Base-by-base conservation (phyloP, 768 basidiomycete species). In the Hygrophoropsis aurantiaca region DNA sequence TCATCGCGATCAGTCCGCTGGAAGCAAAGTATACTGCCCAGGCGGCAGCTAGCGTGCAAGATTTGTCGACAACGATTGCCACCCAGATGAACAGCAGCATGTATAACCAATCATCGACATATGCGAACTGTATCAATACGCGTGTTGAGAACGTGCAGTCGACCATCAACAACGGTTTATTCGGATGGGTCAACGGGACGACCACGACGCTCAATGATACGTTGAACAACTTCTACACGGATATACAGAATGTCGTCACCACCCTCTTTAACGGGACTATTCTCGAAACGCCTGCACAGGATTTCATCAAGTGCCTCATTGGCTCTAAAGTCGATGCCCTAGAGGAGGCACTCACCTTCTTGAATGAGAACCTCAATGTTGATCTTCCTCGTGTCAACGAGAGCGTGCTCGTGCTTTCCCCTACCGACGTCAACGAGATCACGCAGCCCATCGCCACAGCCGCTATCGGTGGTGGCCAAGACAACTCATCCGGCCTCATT, bases 141-240 rank as follows among this genome's bases (percentile, higher is more conserved):
- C 86, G 81, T 24, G 81, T 97, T 18, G 77, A 80, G 40, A 56
- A 56, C 26, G 74, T 91, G 40, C 90, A 98, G 69, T 74, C 72
- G 32, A 79, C 81, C 5, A 80, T 98, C 66, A 91, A 97, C 62
- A 71, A 90, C 33, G 88, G 87, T 20, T 68, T 98, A 38, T 95
- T 98, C 52, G 93, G 94, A 9, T 98, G 94, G 94, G 85, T 98
- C 40, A 93, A 97, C 57, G 78, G 74, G 15, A 95, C 95, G 7
- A 95, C 93, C 1, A 83, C 81, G 3, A 83, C 85, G 5, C 77
- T 99, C 44, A 99, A 99, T 65, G 71, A 74, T 56, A 97, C 95
- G 3, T 71, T 99, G 58, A 85, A 80, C 61, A 75, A 74, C 38
- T 95, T 99, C 66, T 98, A 98, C 69, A 73, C 73, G 46, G 93